Conservation (phyloP, 148 eudicot species). For the Camellia granthamiana region DNA sequence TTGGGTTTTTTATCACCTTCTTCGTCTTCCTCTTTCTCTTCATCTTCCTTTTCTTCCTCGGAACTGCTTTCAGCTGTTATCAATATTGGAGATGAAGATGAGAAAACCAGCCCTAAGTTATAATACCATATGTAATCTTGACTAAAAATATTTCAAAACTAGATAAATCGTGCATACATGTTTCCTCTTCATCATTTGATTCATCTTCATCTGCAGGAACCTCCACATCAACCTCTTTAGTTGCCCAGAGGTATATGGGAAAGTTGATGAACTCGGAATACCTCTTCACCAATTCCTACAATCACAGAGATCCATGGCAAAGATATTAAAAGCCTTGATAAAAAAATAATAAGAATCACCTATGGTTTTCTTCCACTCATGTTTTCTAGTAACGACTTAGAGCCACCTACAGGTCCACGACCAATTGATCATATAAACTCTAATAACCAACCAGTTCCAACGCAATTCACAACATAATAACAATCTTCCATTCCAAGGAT, state of each 20-base stretch:
- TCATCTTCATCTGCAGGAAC: conserved; percentile 98
- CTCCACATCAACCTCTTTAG: conserved; percentile 88
- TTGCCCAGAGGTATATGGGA: conserved; percentile 92
- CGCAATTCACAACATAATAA: neutral
- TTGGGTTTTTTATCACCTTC: conserved; percentile 88
- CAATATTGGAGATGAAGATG: conserved; percentile 5
- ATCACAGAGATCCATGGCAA: neutral
- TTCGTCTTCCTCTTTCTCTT: conserved; percentile 65
- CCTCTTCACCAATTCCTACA: conserved; percentile 87
- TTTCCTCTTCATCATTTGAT: conserved; percentile 76
- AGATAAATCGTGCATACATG: conserved; percentile 46
- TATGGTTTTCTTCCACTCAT: neutral
- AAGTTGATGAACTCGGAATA: conserved; percentile 96
- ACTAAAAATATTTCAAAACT: neutral
- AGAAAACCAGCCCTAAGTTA: neutral
- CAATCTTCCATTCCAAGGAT: neutral
- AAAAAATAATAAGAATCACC: neutral
- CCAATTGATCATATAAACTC: neutral
- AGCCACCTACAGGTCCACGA: neutral
- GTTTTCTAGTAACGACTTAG: neutral
- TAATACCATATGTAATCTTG: neutral
- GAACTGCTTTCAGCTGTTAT: conserved; percentile 65
- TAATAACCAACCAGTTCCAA: neutral
- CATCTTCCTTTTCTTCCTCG: conserved; percentile 62
- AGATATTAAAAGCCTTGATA: neutral